Conservation (phyloP, 495 filamentous ascomycete species). For the Xylaria sp. region DNA sequence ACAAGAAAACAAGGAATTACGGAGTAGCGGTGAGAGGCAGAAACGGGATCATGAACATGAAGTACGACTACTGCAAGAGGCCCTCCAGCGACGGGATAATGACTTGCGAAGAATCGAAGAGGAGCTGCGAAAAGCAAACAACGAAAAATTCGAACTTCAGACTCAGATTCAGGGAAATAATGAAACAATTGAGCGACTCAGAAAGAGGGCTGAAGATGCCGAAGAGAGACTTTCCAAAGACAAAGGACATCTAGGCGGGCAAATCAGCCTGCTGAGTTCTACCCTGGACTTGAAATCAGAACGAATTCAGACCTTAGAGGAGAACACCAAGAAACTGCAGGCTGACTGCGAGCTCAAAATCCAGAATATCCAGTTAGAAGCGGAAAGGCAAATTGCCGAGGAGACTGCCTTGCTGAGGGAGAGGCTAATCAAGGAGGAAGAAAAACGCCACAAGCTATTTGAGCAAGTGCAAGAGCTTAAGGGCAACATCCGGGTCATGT, state of each 20-base stretch:
- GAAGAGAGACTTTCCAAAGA: conserved; percentile 44
- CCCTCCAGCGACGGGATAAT: conserved; percentile 31
- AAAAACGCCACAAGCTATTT: conserved; percentile 87
- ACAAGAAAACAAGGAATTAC: conserved; percentile 41
- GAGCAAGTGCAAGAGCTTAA: conserved; percentile 99
- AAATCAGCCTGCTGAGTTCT: conserved; percentile 40
- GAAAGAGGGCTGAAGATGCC: conserved; percentile 41
- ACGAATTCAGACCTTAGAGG: conserved; percentile 64
- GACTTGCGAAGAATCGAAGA: conserved; percentile 34
- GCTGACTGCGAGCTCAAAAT: conserved; percentile 44
- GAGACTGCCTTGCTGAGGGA: conserved; percentile 58
- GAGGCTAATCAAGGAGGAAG: conserved; percentile 91
- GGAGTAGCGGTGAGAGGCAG: conserved; percentile 35
- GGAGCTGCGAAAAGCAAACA: conserved; percentile 31
- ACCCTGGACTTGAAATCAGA: conserved; percentile 40
- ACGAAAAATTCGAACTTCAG: conserved; percentile 33
- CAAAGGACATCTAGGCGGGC: conserved; percentile 42
- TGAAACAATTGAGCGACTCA: conserved; percentile 41
- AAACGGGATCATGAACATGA: conserved; percentile 42
- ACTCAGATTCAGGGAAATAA: conserved; percentile 37
- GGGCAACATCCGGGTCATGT: conserved; percentile 98
- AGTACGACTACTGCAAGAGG: conserved; percentile 32
- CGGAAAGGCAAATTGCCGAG: conserved; percentile 40
- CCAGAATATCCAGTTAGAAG: conserved; percentile 41
- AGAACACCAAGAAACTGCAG: conserved; percentile 71